Evolutionary conservation across 1,139 yeast genomes (phyloP).

Genomic region (Candida glucosophila): DNA sequence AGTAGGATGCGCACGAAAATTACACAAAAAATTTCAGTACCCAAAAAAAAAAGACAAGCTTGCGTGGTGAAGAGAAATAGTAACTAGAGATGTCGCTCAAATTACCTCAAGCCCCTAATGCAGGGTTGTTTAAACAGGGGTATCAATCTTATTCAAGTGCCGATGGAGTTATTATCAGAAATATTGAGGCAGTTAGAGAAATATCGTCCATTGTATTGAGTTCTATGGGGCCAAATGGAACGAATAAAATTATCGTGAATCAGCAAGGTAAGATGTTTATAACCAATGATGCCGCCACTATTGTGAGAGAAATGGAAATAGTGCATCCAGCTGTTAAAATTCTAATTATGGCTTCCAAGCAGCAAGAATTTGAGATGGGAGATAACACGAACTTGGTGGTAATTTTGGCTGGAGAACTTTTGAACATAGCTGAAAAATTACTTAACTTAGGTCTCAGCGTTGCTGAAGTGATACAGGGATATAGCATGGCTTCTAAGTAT

Average conservation of each 20-base stretch:
- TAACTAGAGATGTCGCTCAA: conserved; percentile 64
- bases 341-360: conserved; percentile 92
- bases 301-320: conserved; percentile 85
- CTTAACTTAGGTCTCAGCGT: conserved; percentile 82
- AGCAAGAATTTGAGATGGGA: conserved; percentile 81
- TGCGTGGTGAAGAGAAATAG: background rate
- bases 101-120: conserved; percentile 86
- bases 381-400: conserved; percentile 42
- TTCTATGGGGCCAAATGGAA: conserved; percentile 95
- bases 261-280: conserved; percentile 71
- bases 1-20: no score
- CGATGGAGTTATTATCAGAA: conserved; percentile 90
- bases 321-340: conserved; percentile 97
- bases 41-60: no score
- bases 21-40: no score
- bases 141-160: conserved; percentile 80
- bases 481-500: conserved; percentile 70
- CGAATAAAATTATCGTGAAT: conserved; percentile 92
- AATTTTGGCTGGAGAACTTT: conserved; percentile 79
- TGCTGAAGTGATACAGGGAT: conserved; percentile 86
- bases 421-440: conserved; percentile 76
- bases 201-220: conserved; percentile 86
- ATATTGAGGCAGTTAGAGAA: conserved; percentile 91
- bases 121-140: conserved; percentile 95
- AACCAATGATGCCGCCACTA: conserved; percentile 96